Evolutionary conservation across 2,329 filamentous ascomycete species (phyloP), one percentile per base, ranked within the genome.

Genomic region (Nemania bipapillata): DNA sequence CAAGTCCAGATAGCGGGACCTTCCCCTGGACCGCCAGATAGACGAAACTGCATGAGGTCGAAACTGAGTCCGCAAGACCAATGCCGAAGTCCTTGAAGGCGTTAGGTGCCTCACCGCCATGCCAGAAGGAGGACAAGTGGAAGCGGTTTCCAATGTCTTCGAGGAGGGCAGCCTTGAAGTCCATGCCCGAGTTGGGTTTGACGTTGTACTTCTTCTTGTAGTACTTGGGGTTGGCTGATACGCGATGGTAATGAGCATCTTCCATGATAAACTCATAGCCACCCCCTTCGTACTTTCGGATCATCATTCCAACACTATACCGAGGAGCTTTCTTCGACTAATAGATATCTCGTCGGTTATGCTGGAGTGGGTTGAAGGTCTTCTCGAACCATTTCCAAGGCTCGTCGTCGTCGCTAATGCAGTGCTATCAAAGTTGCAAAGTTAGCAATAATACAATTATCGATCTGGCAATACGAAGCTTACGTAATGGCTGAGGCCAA

Each of bases 81-180:
- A 62, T 62, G 3, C 49, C 49, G 4, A 53, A 26, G 9, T 35
- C 4, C 22, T 40, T 26, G 15, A 68, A 64, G 6, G 49, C 60
- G 12, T 64, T 68, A 4, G 49, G 60, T 7, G 56, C 53, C 8
- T 63, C 45, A 7, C 54, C 60, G 20, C 59, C 60, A 15, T 60
- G 30, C 59, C 60, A 68, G 24, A 64, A 37, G 4, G 55, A 68
- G 12, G 42, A 45, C 1, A 56, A 1, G 7, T 47, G 20, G 28
- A 64, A 64, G 42, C 64, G 35, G 3, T 11, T 5, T 4, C 30
- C 5, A 15, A 68, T 22, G 32, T 64, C 60, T 26, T 60, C 15
- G 4, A 64, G 26, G 17, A 68, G 17, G 30, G 60, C 65, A 22
- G 65, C 26, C 24, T 64, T 68, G 40, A 64, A 64, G 49, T 68